Percentiles rank a stretch among this genome's conserved stretches.
Evolutionary conservation across 768 basidiomycete genomes (phyloP).

Genomic region (Inosperma sp.): DNA sequence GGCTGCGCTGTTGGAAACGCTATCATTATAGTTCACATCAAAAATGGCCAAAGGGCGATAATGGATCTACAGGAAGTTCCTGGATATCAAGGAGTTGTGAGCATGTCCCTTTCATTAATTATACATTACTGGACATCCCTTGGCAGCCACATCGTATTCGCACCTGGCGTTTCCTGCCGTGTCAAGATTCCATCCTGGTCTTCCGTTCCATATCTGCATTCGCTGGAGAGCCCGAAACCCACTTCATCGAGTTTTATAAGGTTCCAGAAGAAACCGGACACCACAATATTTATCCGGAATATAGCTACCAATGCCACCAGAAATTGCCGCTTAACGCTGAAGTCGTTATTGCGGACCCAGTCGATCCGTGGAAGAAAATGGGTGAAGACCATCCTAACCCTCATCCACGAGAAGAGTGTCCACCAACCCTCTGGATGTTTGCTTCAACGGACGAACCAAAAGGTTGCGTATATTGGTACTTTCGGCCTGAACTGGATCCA

Average conservation of each 20-base stretch:
- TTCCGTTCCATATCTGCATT: slow-evolving; percentile 34
- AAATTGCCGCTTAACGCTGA: slow-evolving; percentile 14
- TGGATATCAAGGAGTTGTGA: slow-evolving; percentile 11
- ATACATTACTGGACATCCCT: neutral
- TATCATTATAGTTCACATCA: slow-evolving; percentile 3
- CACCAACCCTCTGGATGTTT: slow-evolving; percentile 25
- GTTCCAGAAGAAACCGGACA: slow-evolving; percentile 15
- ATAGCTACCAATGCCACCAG: slow-evolving; percentile 15
- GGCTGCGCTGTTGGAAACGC: slow-evolving; percentile 15
- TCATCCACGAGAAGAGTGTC: slow-evolving; percentile 16
- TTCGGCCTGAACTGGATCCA: slow-evolving; percentile 16
- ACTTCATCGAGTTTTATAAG: slow-evolving; percentile 30
- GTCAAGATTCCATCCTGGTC: slow-evolving; percentile 48
- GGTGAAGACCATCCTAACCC: slow-evolving; percentile 18
- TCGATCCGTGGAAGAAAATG: slow-evolving; percentile 23
- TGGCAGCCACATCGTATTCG: slow-evolving; percentile 45
- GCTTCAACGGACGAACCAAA: slow-evolving; percentile 19
- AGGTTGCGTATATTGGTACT: slow-evolving; percentile 23
- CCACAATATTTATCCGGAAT: slow-evolving; percentile 12
- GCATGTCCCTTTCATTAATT: neutral
- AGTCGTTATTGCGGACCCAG: slow-evolving; percentile 41
- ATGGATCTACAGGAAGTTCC: slow-evolving; percentile 37
- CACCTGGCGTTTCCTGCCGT: slow-evolving; percentile 48
- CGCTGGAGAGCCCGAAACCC: slow-evolving; percentile 17
- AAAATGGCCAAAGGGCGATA: slow-evolving; percentile 11